Conservation (phyloP, 164 flowering plant species). For the Dillenia turbinata region DNA sequence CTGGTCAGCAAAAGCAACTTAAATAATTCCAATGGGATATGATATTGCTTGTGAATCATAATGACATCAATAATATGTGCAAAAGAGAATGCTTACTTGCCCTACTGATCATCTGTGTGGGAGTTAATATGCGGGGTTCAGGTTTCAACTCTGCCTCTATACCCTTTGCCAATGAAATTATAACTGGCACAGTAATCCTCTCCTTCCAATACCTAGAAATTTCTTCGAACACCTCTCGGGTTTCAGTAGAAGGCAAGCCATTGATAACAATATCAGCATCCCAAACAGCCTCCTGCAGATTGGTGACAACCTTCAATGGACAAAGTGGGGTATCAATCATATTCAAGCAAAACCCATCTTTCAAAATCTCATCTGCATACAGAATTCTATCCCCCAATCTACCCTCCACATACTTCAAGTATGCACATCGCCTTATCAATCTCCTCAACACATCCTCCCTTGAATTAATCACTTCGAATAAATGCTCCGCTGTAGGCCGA, state of each 20-base stretch:
- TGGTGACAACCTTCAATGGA: conserved; percentile 85
- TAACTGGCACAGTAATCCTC: conserved; percentile 63
- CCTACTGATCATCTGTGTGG: conserved; percentile 77
- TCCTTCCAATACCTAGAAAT: conserved; percentile 84
- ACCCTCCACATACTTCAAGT: conserved; percentile 85
- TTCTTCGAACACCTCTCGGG: conserved; percentile 71
- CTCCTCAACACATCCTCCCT: conserved; percentile 86
- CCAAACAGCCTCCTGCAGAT: conserved; percentile 88
- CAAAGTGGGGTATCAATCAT: conserved; percentile 91
- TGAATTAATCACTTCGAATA: conserved; percentile 88
- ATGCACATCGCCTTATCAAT: conserved; percentile 79
- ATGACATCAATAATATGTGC: too few relatives aligned
- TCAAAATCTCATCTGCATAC: conserved; percentile 82
- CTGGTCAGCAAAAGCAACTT: too few relatives aligned
- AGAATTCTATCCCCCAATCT: conserved; percentile 76
- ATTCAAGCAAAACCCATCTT: conserved; percentile 88
- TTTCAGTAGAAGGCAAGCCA: conserved; percentile 92
- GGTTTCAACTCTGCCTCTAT: conserved; percentile 81
- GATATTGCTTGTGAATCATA: too few relatives aligned
- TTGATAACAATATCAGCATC: conserved; percentile 90
- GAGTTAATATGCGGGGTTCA: conserved; percentile 74
- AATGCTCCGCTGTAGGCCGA: conserved; percentile 70
- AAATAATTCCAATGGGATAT: too few relatives aligned
- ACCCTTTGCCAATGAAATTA: conserved; percentile 87
- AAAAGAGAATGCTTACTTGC: conserved; percentile 56